Percentiles rank a stretch among this genome's conserved stretches.
phyloP scores from a whole-genome alignment of 208 protist species.

The Leishmania amazonensis region DNA sequence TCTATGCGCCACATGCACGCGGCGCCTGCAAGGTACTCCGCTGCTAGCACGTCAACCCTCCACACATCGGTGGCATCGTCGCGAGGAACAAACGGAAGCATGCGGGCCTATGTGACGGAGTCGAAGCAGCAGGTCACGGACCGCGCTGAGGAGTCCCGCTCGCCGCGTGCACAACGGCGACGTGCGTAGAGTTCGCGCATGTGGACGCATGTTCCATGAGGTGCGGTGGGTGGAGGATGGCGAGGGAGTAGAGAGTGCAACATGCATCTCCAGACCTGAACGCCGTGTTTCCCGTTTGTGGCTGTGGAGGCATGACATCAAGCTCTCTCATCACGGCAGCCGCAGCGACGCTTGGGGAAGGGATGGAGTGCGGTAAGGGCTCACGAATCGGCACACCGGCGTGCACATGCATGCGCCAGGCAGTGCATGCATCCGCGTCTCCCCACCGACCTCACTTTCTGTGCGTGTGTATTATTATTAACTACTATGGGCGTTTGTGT shows the following conservation, averaged over 20 bases:
- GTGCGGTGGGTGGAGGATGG: not conserved
- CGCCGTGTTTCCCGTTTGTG: not conserved
- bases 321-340: not conserved
- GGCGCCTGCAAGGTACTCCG: not conserved
- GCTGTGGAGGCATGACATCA: not conserved
- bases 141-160: not conserved
- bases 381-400: not conserved
- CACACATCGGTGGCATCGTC: not conserved
- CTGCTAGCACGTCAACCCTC: not conserved
- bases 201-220: not conserved
- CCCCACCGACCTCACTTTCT: not conserved
- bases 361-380: not conserved
- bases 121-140: not conserved
- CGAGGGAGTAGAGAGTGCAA: not conserved
- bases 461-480: no score
- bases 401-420: not conserved
- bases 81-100: not conserved
- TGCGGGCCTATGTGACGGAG: not conserved
- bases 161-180: not conserved
- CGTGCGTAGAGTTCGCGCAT: not conserved
- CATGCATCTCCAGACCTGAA: not conserved
- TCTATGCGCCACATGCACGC: slow-evolving; percentile 35
- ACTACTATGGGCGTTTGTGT: not conserved
- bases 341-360: not conserved
- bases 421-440: not conserved